Evolutionary conservation across 1,284 basidiomycete genomes (phyloP).

Genomic region (Melampsora larici-populina): DNA sequence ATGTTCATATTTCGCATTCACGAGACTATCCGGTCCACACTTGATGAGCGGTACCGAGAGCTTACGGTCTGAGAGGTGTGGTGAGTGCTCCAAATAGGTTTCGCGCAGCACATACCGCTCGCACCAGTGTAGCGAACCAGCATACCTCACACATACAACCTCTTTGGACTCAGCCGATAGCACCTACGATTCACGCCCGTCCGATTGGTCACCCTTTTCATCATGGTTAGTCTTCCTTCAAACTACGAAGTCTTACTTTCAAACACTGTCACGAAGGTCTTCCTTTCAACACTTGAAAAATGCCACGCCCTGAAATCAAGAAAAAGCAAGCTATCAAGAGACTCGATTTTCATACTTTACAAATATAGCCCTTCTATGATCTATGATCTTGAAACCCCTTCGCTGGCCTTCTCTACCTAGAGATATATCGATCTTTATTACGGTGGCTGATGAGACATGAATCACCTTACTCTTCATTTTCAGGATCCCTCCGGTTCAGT

Average conservation of each 20-base stretch:
- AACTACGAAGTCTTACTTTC: no score
- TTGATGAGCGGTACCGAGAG: no score
- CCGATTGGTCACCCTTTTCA: neutral
- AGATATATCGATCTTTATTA: neutral
- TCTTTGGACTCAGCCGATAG: neutral
- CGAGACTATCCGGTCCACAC: no score
- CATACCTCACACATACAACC: neutral
- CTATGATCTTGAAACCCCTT: no score
- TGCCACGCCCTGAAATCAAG: neutral
- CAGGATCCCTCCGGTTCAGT: conserved; percentile 80
- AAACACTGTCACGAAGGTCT: neutral
- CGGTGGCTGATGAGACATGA: neutral
- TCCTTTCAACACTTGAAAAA: neutral
- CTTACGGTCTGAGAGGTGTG: neutral
- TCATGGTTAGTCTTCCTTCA: neutral
- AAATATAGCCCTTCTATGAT: no score
- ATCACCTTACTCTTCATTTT: neutral
- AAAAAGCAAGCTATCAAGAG: neutral
- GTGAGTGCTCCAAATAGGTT: neutral
- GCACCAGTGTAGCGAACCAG: neutral
- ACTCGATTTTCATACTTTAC: neutral
- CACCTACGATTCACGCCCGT: neutral
- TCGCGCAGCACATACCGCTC: neutral
- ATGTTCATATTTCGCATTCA: no score
- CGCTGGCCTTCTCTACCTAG: neutral